A percentile compares a stretch with the other conserved stretches of the same genome.
These are phyloP conservation scores for Gloeophyllum trabeum DNA, from an alignment of 768 basidiomycete species.

Conservation along the genomic window DNA sequence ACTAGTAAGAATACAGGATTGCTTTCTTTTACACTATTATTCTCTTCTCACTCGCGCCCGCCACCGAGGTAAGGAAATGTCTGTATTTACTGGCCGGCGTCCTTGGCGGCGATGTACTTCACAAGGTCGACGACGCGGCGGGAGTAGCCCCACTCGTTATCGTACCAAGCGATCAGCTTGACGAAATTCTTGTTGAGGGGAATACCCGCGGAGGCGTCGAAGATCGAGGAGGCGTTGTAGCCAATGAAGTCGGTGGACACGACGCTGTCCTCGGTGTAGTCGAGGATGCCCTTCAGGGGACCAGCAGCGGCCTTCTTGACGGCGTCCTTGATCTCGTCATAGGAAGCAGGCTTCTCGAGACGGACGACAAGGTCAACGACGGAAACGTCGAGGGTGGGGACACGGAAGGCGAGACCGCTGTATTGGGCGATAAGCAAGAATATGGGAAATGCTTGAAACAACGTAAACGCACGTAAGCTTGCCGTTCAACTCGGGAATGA, in stretches of 20 bases:
- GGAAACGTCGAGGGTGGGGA: constrained; percentile 92
- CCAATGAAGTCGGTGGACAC: constrained; percentile 94
- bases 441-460: background rate
- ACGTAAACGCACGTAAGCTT: constrained; percentile 74
- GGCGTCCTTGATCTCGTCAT: constrained; percentile 84
- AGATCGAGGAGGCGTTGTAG: constrained; percentile 71
- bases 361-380: constrained; percentile 97
- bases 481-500: constrained; percentile 92
- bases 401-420: constrained; percentile 93
- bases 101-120: constrained; percentile 68
- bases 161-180: constrained; percentile 95
- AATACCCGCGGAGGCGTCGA: constrained; percentile 91
- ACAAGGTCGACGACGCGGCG: constrained; percentile 87
- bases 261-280: constrained; percentile 87
- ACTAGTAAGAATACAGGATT: too few relatives aligned
- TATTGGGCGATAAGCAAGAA: constrained; percentile 4
- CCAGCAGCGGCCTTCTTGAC: constrained; percentile 72
- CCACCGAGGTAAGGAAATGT: too few relatives aligned
- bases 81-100: too few relatives aligned
- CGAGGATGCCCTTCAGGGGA: constrained; percentile 62
- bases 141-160: constrained; percentile 94
- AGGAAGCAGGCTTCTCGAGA: constrained; percentile 73
- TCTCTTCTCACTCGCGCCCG: too few relatives aligned
- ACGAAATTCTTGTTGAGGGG: constrained; percentile 87
- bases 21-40: too few relatives aligned